phyloP scores from a whole-genome alignment of 768 basidiomycete genomes.

The Mycena rosella region DNA sequence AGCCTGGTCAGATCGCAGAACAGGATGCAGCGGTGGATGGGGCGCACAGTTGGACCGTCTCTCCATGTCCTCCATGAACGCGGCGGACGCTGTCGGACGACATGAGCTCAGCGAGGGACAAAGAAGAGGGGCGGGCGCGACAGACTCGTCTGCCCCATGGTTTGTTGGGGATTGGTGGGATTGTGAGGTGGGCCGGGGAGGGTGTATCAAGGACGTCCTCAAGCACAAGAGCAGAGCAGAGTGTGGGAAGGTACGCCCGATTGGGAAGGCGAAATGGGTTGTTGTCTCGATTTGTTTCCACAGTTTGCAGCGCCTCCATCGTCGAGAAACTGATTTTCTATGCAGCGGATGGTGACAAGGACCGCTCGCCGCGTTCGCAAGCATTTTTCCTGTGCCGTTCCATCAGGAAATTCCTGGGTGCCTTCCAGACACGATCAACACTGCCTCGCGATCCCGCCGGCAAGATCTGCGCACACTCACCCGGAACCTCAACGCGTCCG shows the following conservation, averaged over 20 bases:
- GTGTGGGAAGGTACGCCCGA: constrained; percentile 14
- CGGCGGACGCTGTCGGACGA: constrained; percentile 69
- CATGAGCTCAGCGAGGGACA: constrained; percentile 6
- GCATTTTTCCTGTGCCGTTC: constrained; percentile 17
- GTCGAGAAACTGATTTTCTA: neutral
- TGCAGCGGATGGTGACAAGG: constrained; percentile 24
- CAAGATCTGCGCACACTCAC: constrained; percentile 19
- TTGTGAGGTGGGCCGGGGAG: neutral
- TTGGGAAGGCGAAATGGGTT: neutral
- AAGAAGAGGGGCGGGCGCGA: constrained; percentile 30
- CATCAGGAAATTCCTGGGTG: constrained; percentile 36
- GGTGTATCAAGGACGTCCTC: neutral
- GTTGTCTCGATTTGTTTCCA: too few species aligned
- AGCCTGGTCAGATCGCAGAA: neutral
- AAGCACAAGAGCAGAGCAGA: constrained; percentile 26
- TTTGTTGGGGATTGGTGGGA: constrained; percentile 29
- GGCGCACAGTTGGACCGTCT: constrained; percentile 95
- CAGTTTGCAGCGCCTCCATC: constrained; percentile 21
- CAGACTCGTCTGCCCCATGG: constrained; percentile 90
- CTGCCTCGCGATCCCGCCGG: constrained; percentile 36
- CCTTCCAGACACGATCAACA: constrained; percentile 32
- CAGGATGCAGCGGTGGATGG: neutral
- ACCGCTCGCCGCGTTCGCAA: neutral
- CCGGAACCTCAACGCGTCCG: constrained; percentile 15
- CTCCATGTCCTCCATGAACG: constrained; percentile 99